Evolutionary conservation across 2,329 filamentous ascomycete genomes (phyloP), one percentile per base, ranked within the genome.

Genomic region (Fusarium graminum): DNA sequence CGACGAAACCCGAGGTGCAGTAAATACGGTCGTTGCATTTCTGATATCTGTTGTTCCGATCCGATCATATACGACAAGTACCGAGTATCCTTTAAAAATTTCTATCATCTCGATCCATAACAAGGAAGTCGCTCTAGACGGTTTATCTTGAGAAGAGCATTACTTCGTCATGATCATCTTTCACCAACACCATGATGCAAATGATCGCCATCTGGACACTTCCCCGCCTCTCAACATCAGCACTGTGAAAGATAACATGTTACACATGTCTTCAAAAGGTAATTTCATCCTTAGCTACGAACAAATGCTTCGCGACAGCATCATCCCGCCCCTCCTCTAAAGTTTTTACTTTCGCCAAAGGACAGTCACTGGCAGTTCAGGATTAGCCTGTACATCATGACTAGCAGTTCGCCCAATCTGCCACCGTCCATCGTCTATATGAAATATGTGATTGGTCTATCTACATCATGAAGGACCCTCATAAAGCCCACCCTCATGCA

Each of bases 101-200:
- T 40, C 36, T 29, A 29, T 17, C 55, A 61, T 65, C 64, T 51
- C 59, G 60, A 67, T 61, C 55, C 29, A 43, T 36, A 36, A 17
- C 34, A 36, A n/a, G 16, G 26, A 28, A 28, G 28, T 36, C 16
- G n/a, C 10, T 17, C 40, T 13, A 47, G 16, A n/a, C 16, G 4
- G 16, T 17, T 29, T 29, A 4, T 36, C 22, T 22, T 22, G 22
- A 22, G 22, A 22, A 50, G 45, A 66, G 38, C 59, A 52, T 55
- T 26, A 44, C 40, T 44, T 54, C 58, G 63, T 64, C 63, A 64
- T 67, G 63, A 67, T 63, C 63, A 52, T 52, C 63, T 40, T 46
- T 32, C 26, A 45, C 17, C 36, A 47, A 52, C 44, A 45, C 40
- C n/a, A 61, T 39, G 42, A 47, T 60, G 32, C 39, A 44, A 36